These are phyloP conservation scores for Sporothrix sp. DNA, from an alignment of 2,329 filamentous ascomycete genomes.

Conservation along the genomic window DNA sequence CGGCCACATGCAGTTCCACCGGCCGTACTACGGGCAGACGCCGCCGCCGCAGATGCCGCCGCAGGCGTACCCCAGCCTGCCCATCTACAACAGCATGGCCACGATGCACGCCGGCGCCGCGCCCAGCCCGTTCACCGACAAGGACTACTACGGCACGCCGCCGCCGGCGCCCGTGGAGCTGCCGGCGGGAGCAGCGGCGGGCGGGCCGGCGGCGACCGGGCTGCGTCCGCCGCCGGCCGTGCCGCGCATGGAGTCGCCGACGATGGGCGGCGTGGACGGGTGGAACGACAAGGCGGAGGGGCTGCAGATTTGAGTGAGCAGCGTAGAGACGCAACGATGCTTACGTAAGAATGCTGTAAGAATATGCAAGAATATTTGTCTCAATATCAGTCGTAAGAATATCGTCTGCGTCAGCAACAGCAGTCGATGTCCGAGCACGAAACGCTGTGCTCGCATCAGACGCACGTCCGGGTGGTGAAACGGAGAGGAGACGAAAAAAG, in stretches of 20 bases:
- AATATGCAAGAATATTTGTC: no score
- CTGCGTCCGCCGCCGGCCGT: not conserved
- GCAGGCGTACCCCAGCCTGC: not conserved
- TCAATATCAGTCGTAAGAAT: no score
- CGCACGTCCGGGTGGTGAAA: no score
- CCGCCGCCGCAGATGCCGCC: not conserved
- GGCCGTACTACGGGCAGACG: not conserved
- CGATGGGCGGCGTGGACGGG: not conserved
- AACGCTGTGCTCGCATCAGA: no score
- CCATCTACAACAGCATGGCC: conserved; percentile 9
- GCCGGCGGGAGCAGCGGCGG: conserved; percentile 17
- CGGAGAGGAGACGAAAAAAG: not conserved
- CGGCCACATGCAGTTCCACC: not conserved
- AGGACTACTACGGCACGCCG: conserved; percentile 8
- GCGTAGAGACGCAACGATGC: no score
- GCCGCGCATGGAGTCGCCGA: conserved; percentile 6
- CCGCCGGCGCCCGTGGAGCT: conserved; percentile 25
- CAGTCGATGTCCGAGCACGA: no score
- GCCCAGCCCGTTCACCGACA: conserved; percentile 14
- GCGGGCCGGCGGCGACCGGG: not conserved
- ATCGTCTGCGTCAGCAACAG: no score
- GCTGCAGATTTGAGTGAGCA: not conserved
- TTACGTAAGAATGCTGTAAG: no score
- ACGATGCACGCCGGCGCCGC: not conserved
- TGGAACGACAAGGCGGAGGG: not conserved